Percentiles rank a stretch among this genome's conserved stretches.
These are phyloP conservation scores for Arabidopsis arenosa DNA, from an alignment of 345 rosid species.

Conservation along the genomic window DNA sequence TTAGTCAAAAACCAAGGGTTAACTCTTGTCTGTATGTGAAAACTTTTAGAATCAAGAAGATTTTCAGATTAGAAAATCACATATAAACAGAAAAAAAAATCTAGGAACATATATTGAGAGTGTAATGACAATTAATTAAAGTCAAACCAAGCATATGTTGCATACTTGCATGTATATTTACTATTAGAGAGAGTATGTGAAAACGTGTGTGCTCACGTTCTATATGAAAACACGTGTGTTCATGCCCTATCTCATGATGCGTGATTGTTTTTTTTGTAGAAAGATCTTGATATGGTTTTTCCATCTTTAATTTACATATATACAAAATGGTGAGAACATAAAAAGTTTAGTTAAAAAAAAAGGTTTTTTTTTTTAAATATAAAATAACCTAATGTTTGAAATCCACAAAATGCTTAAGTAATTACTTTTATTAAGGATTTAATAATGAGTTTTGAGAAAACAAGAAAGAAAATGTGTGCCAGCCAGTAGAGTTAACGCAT, in stretches of 20 bases:
- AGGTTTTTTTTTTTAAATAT: neutral
- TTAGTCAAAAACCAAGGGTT: constrained; percentile 6
- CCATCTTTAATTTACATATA: too few relatives aligned
- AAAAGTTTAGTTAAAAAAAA: too few relatives aligned
- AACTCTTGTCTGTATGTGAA: constrained; percentile 30
- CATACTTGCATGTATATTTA: neutral
- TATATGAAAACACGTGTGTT: neutral
- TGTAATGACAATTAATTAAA: neutral
- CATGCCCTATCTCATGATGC: neutral
- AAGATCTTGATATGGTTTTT: neutral
- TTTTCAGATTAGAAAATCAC: constrained; percentile 11
- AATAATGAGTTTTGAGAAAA: neutral
- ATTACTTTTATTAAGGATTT: neutral
- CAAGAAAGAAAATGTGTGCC: neutral
- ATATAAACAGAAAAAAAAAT: neutral
- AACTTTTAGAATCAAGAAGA: constrained; percentile 23
- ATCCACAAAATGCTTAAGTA: neutral
- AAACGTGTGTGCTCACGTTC: neutral
- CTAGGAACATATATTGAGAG: constrained; percentile 16
- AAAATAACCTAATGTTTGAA: neutral
- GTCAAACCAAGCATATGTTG: neutral
- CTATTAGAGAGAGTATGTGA: neutral
- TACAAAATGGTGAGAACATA: too few relatives aligned
- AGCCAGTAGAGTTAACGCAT: neutral
- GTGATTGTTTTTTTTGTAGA: neutral